Evolutionary conservation across 345 rosid genomes (phyloP), one percentile per base, ranked within the genome.

Genomic region (Populus davidiana): DNA sequence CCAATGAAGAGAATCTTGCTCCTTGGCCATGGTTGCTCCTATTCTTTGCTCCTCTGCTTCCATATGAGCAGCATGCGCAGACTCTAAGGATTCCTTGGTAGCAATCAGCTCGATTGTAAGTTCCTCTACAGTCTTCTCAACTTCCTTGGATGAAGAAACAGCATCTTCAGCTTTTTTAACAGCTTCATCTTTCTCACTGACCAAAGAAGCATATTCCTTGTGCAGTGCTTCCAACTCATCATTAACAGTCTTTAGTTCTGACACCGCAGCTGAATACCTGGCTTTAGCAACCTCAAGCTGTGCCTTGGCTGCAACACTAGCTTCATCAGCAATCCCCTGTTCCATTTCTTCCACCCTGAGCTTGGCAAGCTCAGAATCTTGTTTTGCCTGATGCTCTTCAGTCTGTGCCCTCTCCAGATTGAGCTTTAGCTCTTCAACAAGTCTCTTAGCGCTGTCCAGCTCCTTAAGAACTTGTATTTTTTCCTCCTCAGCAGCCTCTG

Each of bases 261-360:
- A 80, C 79, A 89, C 81, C 2, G 99, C 97, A 16, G 96, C 85
- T 44, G 86, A 56, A 72, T 95, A 89, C 80, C 99, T 90, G 41
- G 91, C 90, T 85, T 87, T 87, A 73, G 99, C 99, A 78, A 95
- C 97, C 86, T 93, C 98, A 71, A 93, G 89, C 85, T 95, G 98
- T 31, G 96, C 91, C 91, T 90, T 95, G 69, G 99, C 92, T 52
- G 98, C 98, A 79, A 91, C 94, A 77, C 99, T 93, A 66, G 81
- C 91, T 69, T 93, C 99, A 75, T 90, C 94, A 43, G 91, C 94
- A 65, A 95, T 90, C 43, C 99, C 99, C 77, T 95, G 94, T 81
- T 95, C 91, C 89, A 95, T 87, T 81, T 95, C 99, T 81, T 92
- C 93, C 73, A 91, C 93, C 82, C 99, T 90, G 62, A 95, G 88